phyloP scores from a whole-genome alignment of 176 grass and related monocot species.

The Hordeum marinum region DNA sequence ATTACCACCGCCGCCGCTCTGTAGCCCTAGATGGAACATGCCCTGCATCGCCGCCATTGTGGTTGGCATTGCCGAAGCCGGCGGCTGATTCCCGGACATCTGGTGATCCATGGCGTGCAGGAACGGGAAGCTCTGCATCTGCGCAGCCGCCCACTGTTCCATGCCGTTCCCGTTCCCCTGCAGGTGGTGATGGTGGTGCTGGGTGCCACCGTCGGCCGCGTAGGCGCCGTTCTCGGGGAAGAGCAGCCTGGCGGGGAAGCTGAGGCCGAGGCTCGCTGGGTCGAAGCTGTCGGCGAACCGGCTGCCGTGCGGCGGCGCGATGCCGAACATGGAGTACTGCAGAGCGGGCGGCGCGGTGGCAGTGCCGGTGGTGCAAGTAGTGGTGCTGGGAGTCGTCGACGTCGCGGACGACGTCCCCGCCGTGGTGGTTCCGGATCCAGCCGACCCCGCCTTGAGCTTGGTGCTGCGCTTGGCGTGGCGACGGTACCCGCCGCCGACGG shows the following conservation, averaged over 20 bases:
- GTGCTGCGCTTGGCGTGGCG: conserved; percentile 25
- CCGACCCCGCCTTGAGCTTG: background rate
- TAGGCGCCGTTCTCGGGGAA: background rate
- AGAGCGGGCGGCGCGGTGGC: background rate
- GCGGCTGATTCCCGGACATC: background rate
- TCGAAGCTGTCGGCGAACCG: conserved; percentile 11
- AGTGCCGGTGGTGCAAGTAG: background rate
- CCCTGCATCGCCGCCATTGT: conserved; percentile 14
- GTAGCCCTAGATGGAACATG: conserved; percentile 26
- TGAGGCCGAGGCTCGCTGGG: background rate
- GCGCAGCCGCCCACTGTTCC: conserved; percentile 1
- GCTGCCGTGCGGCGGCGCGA: background rate
- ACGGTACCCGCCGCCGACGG: conserved; percentile 50
- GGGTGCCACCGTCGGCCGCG: background rate
- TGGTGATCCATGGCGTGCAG: conserved; percentile 24
- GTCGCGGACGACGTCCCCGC: background rate
- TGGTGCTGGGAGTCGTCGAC: background rate
- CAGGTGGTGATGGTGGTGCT: background rate
- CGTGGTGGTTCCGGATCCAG: background rate
- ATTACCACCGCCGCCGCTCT: background rate
- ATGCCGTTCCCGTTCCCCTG: background rate
- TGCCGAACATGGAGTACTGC: background rate
- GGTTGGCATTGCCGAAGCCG: background rate
- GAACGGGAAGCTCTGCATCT: conserved; percentile 24
- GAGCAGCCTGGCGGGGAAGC: background rate